Conservation (phyloP, 805 yeast genomes). For the Ogataea nitratoaversa region DNA sequence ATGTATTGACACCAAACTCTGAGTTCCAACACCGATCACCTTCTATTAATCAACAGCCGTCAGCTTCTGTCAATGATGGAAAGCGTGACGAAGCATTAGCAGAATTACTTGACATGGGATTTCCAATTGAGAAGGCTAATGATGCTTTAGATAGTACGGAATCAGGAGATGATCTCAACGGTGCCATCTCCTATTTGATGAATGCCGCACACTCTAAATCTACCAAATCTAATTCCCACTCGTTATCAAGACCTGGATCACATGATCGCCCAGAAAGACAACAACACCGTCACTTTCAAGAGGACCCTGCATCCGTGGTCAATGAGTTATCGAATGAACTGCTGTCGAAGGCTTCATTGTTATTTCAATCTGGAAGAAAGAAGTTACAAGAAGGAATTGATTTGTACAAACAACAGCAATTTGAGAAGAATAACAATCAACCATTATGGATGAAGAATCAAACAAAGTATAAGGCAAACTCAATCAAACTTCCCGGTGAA, state of each 20-base stretch:
- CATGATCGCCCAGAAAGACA: background rate
- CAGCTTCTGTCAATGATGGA: background rate
- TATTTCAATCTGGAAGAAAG: constrained; percentile 55
- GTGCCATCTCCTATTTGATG: constrained; percentile 66
- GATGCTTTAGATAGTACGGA: constrained; percentile 51
- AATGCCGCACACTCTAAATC: constrained; percentile 45
- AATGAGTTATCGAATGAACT: constrained; percentile 54
- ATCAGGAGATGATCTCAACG: constrained; percentile 53
- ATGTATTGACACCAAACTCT: too few species aligned
- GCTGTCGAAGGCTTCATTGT: constrained; percentile 53
- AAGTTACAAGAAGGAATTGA: constrained; percentile 61
- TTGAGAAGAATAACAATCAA: constrained; percentile 29
- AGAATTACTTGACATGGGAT: constrained; percentile 77
- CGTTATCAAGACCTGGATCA: too few species aligned
- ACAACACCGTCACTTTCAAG: constrained; percentile 11
- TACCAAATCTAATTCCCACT: constrained; percentile 3
- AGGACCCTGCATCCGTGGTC: constrained; percentile 38
- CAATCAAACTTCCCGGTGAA: constrained; percentile 28
- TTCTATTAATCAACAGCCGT: background rate
- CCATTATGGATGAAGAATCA: constrained; percentile 80
- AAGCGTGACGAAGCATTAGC: constrained; percentile 53
- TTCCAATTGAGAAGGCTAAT: constrained; percentile 54
- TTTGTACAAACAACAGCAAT: constrained; percentile 41
- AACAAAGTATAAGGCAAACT: constrained; percentile 41
- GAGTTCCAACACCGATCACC: too few species aligned